Percentiles rank a stretch among this genome's conserved stretches.
phyloP scores from a whole-genome alignment of 2,329 filamentous ascomycete genomes.

The Aspergillus uvarum region DNA sequence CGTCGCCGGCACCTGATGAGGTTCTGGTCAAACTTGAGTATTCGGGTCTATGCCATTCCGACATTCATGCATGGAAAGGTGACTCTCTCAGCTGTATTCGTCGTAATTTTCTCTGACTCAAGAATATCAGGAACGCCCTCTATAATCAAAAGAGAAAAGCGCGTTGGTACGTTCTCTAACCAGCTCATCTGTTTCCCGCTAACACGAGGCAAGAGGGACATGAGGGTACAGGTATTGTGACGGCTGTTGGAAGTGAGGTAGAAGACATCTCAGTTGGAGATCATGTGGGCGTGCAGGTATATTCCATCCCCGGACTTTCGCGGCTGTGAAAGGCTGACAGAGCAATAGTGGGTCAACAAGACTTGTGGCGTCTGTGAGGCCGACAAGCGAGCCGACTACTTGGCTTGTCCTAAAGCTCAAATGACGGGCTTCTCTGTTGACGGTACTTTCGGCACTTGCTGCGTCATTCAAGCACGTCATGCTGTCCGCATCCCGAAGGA shows the following conservation, averaged over 20 bases:
- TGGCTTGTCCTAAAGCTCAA: background rate
- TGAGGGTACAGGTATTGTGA: slow-evolving; percentile 4
- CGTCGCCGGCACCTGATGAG: background rate
- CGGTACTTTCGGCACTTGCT: slow-evolving; percentile 1
- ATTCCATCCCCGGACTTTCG: background rate
- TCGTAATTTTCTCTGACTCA: too few relatives aligned
- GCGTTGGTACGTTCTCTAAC: background rate
- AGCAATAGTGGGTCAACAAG: background rate
- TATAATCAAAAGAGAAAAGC: background rate
- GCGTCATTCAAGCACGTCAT: background rate
- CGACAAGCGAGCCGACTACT: background rate
- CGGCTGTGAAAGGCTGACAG: background rate
- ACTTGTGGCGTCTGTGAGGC: slow-evolving; percentile 4
- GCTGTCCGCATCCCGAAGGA: slow-evolving; percentile 2
- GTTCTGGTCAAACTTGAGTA: slow-evolving; percentile 1
- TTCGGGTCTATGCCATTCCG: slow-evolving; percentile 6
- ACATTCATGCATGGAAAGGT: slow-evolving; percentile 8
- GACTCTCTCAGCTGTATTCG: too few relatives aligned
- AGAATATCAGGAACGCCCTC: background rate
- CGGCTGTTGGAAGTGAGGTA: background rate
- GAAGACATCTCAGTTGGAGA: background rate
- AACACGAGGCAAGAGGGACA: background rate
- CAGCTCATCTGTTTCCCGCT: background rate
- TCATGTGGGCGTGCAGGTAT: slow-evolving; percentile 8
- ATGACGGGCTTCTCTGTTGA: slow-evolving; percentile 3